Percentiles rank a stretch among this genome's conserved stretches.
Conservation (phyloP, 176 grass and related monocot genomes). For the Coix lacrymajobi region DNA sequence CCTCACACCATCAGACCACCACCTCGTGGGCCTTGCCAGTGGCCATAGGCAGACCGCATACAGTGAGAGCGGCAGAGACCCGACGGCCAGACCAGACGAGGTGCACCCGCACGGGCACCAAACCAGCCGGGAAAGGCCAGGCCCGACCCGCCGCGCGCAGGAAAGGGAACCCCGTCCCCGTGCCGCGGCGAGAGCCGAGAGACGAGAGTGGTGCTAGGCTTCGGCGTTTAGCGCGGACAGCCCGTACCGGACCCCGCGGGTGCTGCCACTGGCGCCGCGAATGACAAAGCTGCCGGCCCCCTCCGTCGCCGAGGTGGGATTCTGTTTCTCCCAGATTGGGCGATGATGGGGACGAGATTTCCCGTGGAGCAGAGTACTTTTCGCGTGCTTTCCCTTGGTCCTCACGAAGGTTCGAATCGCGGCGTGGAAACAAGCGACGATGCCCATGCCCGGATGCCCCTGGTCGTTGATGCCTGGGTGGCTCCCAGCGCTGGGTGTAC, state of each 20-base stretch:
- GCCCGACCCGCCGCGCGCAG: background rate
- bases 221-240: conserved; percentile 11
- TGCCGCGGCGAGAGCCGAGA: background rate
- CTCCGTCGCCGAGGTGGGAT: background rate
- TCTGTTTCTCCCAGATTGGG: conserved; percentile 12
- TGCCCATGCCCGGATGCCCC: background rate
- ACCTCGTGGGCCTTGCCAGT: background rate
- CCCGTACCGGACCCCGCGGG: background rate
- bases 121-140: conserved; percentile 14
- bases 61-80: background rate
- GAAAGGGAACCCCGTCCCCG: background rate
- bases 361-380: background rate
- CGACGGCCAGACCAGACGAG: background rate
- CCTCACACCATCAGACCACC: background rate
- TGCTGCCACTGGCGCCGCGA: background rate
- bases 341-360: background rate
- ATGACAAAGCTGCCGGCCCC: background rate
- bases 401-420: background rate
- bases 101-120: background rate
- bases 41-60: background rate
- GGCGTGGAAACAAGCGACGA: background rate
- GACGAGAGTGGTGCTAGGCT: background rate
- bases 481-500: background rate
- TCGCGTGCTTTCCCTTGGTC: background rate
- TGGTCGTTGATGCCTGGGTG: background rate